phyloP scores from a whole-genome alignment of 371 early-diverging fungal genomes.

The Circinella minor region DNA sequence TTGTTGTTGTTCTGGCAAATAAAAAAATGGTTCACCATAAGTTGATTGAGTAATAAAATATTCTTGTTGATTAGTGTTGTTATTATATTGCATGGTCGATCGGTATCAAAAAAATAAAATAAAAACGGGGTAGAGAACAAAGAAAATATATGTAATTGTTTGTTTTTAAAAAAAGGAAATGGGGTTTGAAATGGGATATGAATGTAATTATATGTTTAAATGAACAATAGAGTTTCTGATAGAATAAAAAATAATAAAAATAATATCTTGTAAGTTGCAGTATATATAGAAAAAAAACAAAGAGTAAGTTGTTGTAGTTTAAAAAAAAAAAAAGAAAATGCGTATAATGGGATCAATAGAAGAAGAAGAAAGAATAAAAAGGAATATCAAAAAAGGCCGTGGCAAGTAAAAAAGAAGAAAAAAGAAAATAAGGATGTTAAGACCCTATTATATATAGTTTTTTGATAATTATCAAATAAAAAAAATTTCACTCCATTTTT shows the following conservation, averaged over 20 bases:
- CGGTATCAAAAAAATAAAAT: neutral
- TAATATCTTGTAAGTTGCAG: too few species aligned
- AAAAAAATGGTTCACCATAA: neutral
- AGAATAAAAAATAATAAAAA: too few species aligned
- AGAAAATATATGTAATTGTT: conserved; percentile 2
- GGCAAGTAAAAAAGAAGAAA: conserved; percentile 8
- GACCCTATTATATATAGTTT: conserved; percentile 2
- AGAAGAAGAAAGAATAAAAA: conserved; percentile 6
- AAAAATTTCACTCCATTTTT: too few species aligned
- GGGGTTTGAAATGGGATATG: too few species aligned
- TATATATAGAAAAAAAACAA: too few species aligned
- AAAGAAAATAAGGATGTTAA: conserved; percentile 4
- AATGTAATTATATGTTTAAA: too few species aligned
- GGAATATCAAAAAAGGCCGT: neutral
- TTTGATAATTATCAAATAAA: neutral
- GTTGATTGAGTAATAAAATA: neutral
- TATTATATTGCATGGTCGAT: conserved; percentile 14
- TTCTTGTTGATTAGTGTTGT: neutral
- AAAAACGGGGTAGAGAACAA: conserved; percentile 1
- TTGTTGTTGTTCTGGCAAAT: neutral
- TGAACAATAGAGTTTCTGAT: too few species aligned
- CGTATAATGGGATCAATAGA: neutral
- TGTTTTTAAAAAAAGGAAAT: too few species aligned
- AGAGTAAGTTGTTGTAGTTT: too few species aligned
- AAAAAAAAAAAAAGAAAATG: too few species aligned